Evolutionary conservation across 371 early-diverging fungal species (phyloP).

Genomic region (Dichotomocladium elegans): DNA sequence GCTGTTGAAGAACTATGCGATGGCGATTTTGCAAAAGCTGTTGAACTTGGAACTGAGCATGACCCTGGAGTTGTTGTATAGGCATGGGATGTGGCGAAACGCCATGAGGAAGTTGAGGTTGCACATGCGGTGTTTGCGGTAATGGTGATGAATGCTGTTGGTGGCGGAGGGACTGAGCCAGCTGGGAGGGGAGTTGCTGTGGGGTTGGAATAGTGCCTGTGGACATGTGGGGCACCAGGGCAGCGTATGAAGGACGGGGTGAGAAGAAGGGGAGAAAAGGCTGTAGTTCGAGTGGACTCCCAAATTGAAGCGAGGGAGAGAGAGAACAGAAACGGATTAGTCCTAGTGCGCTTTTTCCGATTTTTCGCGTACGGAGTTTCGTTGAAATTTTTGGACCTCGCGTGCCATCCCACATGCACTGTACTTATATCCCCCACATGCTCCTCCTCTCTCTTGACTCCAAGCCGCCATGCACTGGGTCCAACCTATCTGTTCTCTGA

Average conservation of each 20-base stretch:
- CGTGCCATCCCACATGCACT: no score
- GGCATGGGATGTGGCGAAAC: background rate
- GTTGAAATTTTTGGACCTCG: no score
- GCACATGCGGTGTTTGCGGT: slow-evolving; percentile 1
- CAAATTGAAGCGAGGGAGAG: no score
- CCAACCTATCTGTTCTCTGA: no score
- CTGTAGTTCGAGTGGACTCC: no score
- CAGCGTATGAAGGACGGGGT: background rate
- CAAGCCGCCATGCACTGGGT: no score
- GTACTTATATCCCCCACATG: no score
- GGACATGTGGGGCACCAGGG: slow-evolving; percentile 4
- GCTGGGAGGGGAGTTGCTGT: slow-evolving; percentile 2
- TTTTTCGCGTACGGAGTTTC: no score
- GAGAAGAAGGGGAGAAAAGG: no score
- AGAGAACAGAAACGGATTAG: no score
- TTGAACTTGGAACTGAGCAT: slow-evolving; percentile 1
- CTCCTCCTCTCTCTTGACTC: no score
- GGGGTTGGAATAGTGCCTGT: slow-evolving; percentile 9
- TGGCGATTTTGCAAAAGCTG: background rate
- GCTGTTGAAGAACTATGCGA: background rate
- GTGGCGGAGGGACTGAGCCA: background rate
- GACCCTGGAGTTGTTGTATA: background rate
- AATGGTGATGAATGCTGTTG: background rate
- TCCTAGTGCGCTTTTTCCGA: no score
- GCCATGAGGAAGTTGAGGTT: background rate